Evolutionary conservation across 2,329 filamentous ascomycete genomes (phyloP).

Genomic region (Cryphonectria parasitica): DNA sequence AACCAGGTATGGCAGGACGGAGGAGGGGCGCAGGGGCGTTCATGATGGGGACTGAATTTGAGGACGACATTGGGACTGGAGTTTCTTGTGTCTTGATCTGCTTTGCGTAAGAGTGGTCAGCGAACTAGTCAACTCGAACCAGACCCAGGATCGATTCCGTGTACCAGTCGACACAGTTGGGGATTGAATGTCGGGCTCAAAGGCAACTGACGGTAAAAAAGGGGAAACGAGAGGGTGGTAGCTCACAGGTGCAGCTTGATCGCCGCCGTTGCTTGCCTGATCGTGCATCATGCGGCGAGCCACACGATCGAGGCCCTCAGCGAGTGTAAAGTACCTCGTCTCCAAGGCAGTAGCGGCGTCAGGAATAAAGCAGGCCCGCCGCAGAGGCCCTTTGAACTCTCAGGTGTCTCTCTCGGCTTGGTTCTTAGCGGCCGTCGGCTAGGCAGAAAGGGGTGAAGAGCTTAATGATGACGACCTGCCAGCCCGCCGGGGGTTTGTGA

Average conservation of each 20-base stretch:
- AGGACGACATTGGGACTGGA: conserved; percentile 29
- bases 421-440: neutral
- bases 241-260: conserved; percentile 27
- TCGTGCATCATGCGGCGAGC: conserved; percentile 31
- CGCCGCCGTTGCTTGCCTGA: conserved; percentile 28
- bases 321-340: conserved; percentile 6
- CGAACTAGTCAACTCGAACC: neutral
- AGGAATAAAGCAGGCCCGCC: neutral
- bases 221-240: conserved; percentile 10
- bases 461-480: neutral
- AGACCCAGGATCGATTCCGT: neutral
- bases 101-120: conserved; percentile 19
- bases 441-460: conserved; percentile 13
- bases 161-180: neutral
- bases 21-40: conserved; percentile 75
- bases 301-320: conserved; percentile 16
- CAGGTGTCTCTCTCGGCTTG: neutral
- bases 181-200: neutral
- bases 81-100: conserved; percentile 24
- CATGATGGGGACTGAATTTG: conserved; percentile 58
- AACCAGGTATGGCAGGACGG: conserved; percentile 78
- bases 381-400: neutral
- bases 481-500: neutral
- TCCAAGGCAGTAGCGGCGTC: neutral
- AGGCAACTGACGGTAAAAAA: neutral